Conservation (phyloP, 495 filamentous ascomycete species). For the Penicillium waksmanii region DNA sequence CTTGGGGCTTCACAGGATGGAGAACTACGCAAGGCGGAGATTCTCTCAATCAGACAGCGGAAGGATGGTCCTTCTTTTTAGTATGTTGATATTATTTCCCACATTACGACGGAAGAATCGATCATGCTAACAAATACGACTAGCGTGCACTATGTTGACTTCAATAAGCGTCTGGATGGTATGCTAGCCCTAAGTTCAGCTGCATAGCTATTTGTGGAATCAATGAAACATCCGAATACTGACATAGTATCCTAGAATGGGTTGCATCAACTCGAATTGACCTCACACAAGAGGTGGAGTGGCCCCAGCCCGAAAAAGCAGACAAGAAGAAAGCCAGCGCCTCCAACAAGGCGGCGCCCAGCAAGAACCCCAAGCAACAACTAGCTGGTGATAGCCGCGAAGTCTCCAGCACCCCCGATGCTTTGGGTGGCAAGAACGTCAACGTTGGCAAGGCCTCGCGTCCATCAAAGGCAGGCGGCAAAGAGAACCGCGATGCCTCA, state of each 20-base stretch:
- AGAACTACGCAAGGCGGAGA: slow-evolving; percentile 87
- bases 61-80: slow-evolving; percentile 87
- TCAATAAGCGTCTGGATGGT: slow-evolving; percentile 96
- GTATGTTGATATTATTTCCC: slow-evolving; percentile 34
- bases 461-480: slow-evolving; percentile 63
- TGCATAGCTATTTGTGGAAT: background rate
- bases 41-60: slow-evolving; percentile 81
- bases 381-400: slow-evolving; percentile 59
- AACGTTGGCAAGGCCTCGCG: slow-evolving; percentile 51
- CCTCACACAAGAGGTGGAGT: slow-evolving; percentile 75
- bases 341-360: slow-evolving; percentile 45
- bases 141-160: slow-evolving; percentile 95
- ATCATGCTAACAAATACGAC: slow-evolving; percentile 25
- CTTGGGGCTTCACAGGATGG: slow-evolving; percentile 61
- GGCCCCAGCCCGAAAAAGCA: slow-evolving; percentile 71
- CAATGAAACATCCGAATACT: slow-evolving; percentile 11
- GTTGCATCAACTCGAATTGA: slow-evolving; percentile 79
- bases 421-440: slow-evolving; percentile 52
- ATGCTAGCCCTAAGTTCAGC: slow-evolving; percentile 13
- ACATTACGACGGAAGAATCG: background rate
- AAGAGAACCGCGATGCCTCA: slow-evolving; percentile 58
- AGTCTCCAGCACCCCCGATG: slow-evolving; percentile 60
- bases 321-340: slow-evolving; percentile 65
- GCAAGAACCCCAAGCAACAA: slow-evolving; percentile 54
- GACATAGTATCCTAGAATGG: slow-evolving; percentile 70